Evolutionary conservation across 768 basidiomycete species (phyloP), one percentile per base, ranked within the genome.

Genomic region (Austroboletus festivus): DNA sequence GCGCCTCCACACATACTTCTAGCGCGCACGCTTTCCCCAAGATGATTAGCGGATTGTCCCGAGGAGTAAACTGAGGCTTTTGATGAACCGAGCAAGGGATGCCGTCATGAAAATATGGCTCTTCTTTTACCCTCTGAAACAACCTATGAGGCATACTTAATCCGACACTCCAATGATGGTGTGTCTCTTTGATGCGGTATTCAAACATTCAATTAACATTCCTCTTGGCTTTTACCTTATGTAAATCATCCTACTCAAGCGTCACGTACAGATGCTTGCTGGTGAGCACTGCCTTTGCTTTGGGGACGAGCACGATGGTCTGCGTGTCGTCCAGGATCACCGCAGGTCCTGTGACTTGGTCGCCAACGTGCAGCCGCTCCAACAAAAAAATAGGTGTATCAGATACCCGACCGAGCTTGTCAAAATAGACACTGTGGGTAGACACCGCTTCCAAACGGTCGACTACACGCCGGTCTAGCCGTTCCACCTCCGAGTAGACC

Each of bases 301-400:
- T 81, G 0, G 90, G 87, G 19, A 92, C 81, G 4, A 98, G 68
- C 26, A 98, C 86, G 51, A 97, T 90, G 20, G 94, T 96, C 72
- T 96, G 95, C 19, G 94, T 97, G 56, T 90, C 76, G 67, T 98
- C 94, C 58, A 96, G 89, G 52, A 98, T 86, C 80, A 97, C 86
- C 30, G 93, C 91, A 9, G 95, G 93, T 8, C 94, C 95, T 38
- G 78, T 68, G 22, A 95, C 72, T 34, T 74, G 71, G 48, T 92
- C 86, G 3, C 93, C 93, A 12, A 83, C 71, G 0, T 70, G 72
- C 48, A 97, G 68, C 13, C 72, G 69, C 37, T 80, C 80, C 51
- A 97, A 70, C 57, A 84, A 60, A 65, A 76, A 95, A 21, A 97
- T 86, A 0, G 93, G 93, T 0, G 89, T 89, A 51, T 89, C 77